Base-by-base conservation (phyloP, 1,284 basidiomycete genomes). In the Malassezia globosa region DNA sequence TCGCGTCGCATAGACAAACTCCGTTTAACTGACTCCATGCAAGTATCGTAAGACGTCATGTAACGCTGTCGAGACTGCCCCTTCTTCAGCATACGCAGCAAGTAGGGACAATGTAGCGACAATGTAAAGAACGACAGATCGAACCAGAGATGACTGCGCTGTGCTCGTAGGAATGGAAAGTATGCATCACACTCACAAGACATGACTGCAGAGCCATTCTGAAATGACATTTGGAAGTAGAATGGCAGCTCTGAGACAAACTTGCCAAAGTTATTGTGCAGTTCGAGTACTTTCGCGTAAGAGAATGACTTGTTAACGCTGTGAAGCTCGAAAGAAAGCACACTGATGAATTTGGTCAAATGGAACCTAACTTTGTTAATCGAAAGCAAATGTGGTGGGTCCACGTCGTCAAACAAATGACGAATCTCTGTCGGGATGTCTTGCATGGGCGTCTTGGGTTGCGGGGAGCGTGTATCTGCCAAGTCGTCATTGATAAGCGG, bases 111-210 rank as follows among this genome's bases (percentile, higher is more conserved):
- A 44, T 66, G 63, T 19, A 67, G 46, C 1, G 58, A 55, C 13
- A 63, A 55, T 4, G 57, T 37, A 14, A 60, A 52, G 40, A 63
- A 61, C 42, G 56, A 52, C 57, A 67, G 55, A 41, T 69, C 64
- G 43, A 58, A 60, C 37, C 62, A 58, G 21, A 66, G 38, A 16
- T 64, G 52, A 42, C 56, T 63, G 42, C 63, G 65, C 36, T 67
- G 65, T 16, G 60, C 46, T 34, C 56, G 51, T 39, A 67, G 48
- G 31, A 59, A 66, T 33, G 56, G 55, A 29, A 57, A 66, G 24
- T 42, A 49, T 6, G 47, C 43, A 40, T 67, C 63, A 42, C 60
- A 59, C 11, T 51, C 58, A 27, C 48, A 54, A 54, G 62, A 59
- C 41, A 52, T 51, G 7, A 58, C 51, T 18, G 60, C 47, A 25